Evolutionary conservation across 352 stramenopile species (phyloP), one percentile per base, ranked within the genome.

Genomic region (Phytophthora fragariae): DNA sequence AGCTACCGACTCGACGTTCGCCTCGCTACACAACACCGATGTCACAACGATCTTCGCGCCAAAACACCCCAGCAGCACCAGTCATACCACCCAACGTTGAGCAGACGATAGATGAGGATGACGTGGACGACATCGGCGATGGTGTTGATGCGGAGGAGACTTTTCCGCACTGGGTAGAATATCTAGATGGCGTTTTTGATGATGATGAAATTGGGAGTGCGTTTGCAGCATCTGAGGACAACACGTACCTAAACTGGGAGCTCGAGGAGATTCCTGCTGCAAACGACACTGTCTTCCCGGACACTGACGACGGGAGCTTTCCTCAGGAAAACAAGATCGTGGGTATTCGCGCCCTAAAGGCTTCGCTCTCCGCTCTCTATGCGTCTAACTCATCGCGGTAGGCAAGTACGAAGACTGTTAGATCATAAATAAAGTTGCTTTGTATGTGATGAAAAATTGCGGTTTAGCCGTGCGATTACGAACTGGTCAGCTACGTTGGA

Each of bases 161-260:
- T 2, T 58, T 58, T 31, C 53, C 53, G 44, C 53, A n/a, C 27
- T 58, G 53, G n/a, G 53, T 21, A 41, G 11, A 41, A 9, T 58
- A 58, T 39, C 27, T 57, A 12, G 14, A 21, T 41, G 52, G 19
- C 19, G 54, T 59, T 14, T 44, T 59, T 44, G 31, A 59, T 5
- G 54, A 59, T 46, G 27, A 59, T 37, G 31, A 46, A 44, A 33
- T 59, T 29, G 54, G 54, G 17, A 46, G 15, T 24, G 54, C 5
- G 2, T 59, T 59, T 14, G 29, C 29, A n/a, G 54, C 14, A 29
- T 46, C 54, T 59, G 24, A 44, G 11, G 31, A 47, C 14, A 29
- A 59, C 31, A 29, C 31, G 29, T 59, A 59, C 17, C 54, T 17
- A 8, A 46, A 44, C 15, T 59, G 31, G 54, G 54, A 59, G 31